These are phyloP conservation scores for Fusarium sp. DNA, from an alignment of 2,329 filamentous ascomycete species.

Conservation along the genomic window DNA sequence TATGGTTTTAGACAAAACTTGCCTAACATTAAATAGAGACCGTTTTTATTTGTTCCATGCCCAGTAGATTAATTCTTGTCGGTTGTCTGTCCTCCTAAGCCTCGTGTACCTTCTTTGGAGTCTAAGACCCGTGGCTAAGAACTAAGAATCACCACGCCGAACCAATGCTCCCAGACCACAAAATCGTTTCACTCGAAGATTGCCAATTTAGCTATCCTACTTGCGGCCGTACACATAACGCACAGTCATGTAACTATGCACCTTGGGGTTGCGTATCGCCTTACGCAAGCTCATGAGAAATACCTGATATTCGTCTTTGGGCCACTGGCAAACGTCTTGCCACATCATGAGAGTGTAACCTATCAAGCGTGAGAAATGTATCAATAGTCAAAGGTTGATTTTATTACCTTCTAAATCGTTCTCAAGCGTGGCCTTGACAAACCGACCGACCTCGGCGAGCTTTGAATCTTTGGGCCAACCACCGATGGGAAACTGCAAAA, in stretches of 20 bases:
- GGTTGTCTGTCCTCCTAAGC: not conserved
- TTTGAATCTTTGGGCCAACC: not conserved
- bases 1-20: too few relatives aligned
- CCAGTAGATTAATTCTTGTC: too few relatives aligned
- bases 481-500: not conserved
- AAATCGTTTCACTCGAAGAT: not conserved
- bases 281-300: not conserved
- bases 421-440: not conserved
- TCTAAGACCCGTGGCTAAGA: too few relatives aligned
- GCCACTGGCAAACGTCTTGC: not conserved
- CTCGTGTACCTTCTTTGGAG: too few relatives aligned
- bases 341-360: conserved; percentile 1
- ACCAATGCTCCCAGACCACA: too few relatives aligned
- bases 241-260: not conserved
- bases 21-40: not conserved
- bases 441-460: not conserved
- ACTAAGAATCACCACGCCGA: too few relatives aligned
- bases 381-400: too few relatives aligned
- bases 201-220: fast-evolving
- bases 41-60: too few relatives aligned
- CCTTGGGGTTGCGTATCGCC: not conserved
- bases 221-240: not conserved
- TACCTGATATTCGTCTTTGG: not conserved
- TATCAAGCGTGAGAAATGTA: not conserved
- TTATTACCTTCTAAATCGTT: not conserved